Base-by-base conservation (phyloP, 202 grass and related monocot species). In the Hordeum pubiflorum region DNA sequence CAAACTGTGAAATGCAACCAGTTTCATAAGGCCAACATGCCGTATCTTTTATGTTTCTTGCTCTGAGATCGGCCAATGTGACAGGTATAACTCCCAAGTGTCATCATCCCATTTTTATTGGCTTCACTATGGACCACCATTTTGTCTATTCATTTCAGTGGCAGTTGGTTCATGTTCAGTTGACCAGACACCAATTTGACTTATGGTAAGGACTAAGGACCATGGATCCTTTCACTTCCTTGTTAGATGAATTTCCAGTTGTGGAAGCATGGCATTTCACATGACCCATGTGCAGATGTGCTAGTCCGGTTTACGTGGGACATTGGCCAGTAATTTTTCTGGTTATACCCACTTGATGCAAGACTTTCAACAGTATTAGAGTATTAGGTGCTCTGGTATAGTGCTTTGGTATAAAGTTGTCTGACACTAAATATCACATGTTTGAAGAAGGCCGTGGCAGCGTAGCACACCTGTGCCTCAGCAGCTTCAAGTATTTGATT, bases 21-120 rank as follows among this genome's bases (percentile, higher is more conserved):
- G 20, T 85, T 81, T 62, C 37, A 52, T 50, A 81, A 68, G 29
- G 39, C 29, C 57, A 77, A 80, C 39, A 61, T 58, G n/a, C 46
- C 77, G n/a, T 75, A 76, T 76, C 11, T 76, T 80, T 81, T 89
- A 79, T 74, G 32, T 76, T 65, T 65, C 64, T 44, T 63, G n/a
- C 26, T 78, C 31, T 58, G 72, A 86, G 48, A 79, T 77, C 37
- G 79, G 69, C 79, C 77, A 84, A 46, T 79, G 33, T 86, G 81
- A 81, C 81, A 89, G 86, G 84, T 83, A 86, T 29, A 62, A 78
- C 86, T 86, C 72, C 65, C 88, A 83, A 84, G 81, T 69, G 79
- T 69, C 74, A 83, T 69, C 37, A 77, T 63, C 69, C 23, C 52
- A 69, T 81, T 83, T 82, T 75, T 75, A 60, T 75, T 71, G 64